Conservation (phyloP, 129 eudicot genomes). For the Arctium minus region DNA sequence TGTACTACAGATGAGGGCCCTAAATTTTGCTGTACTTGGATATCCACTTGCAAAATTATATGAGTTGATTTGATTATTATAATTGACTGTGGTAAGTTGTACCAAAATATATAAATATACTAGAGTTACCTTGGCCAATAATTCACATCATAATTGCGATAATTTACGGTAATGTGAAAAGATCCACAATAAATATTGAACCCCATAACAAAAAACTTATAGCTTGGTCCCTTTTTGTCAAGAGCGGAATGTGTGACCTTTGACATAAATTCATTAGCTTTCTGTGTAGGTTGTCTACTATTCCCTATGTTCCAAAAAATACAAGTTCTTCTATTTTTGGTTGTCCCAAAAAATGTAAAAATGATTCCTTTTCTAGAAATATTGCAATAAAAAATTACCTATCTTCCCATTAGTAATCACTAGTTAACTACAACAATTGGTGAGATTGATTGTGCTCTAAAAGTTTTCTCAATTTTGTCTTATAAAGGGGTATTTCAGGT, state of each 20-base stretch:
- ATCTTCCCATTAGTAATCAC: neutral
- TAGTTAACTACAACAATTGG: too few relatives aligned
- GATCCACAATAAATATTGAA: neutral
- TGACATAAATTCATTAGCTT: neutral
- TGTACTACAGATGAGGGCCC: neutral
- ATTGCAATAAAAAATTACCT: neutral
- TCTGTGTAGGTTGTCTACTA: neutral
- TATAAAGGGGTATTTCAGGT: neutral
- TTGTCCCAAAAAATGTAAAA: neutral
- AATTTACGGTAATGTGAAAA: neutral
- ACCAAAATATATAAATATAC: neutral
- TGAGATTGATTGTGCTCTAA: too few relatives aligned
- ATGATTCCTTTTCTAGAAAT: neutral
- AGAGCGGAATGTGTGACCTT: neutral
- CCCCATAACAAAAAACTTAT: neutral
- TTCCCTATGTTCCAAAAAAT: neutral
- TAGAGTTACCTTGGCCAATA: slow-evolving; percentile 10
- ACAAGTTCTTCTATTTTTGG: neutral
- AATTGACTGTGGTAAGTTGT: neutral
- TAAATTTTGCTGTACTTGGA: neutral
- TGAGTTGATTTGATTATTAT: neutral
- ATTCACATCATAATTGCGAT: slow-evolving; percentile 5
- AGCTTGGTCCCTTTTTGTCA: neutral
- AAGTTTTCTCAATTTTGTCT: neutral
- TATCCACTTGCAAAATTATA: neutral